These are phyloP conservation scores for Coemansia sp. DNA, from an alignment of 192 early-diverging fungal species.

Conservation along the genomic window DNA sequence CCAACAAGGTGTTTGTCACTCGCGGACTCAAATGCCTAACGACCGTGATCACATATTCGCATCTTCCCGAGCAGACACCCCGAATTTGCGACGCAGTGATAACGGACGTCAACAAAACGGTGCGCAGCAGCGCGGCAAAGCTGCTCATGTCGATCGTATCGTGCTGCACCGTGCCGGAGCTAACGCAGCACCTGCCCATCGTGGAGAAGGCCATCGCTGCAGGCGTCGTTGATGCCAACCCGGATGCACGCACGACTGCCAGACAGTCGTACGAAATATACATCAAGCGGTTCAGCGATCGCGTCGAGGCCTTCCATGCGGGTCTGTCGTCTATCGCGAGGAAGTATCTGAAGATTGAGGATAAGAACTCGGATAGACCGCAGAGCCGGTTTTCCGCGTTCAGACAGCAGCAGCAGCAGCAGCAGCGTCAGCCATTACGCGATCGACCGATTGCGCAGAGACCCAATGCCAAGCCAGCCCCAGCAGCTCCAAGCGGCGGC, in stretches of 20 bases:
- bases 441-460: conserved; percentile 31
- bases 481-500: neutral
- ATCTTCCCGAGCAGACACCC: conserved; percentile 55
- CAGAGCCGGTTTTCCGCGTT: conserved; percentile 26
- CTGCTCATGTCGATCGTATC: conserved; percentile 56
- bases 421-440: conserved; percentile 31
- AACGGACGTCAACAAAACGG: conserved; percentile 59
- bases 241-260: conserved; percentile 43
- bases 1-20: conserved; percentile 73
- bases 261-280: conserved; percentile 46
- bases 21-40: conserved; percentile 61
- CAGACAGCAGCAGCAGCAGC: conserved; percentile 17
- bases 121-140: conserved; percentile 61
- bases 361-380: conserved; percentile 3
- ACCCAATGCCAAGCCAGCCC: conserved; percentile 10
- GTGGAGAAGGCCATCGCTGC: conserved; percentile 44
- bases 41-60: conserved; percentile 59
- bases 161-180: conserved; percentile 51
- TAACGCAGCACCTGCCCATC: conserved; percentile 27
- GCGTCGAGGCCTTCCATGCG: conserved; percentile 37
- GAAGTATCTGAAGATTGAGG: conserved; percentile 47
- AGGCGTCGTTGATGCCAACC: conserved; percentile 47
- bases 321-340: conserved; percentile 37
- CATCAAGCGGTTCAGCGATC: conserved; percentile 41
- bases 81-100: conserved; percentile 56